These are phyloP conservation scores for Hevea brasiliensis DNA, from an alignment of 345 rosid species.

Conservation along the genomic window DNA sequence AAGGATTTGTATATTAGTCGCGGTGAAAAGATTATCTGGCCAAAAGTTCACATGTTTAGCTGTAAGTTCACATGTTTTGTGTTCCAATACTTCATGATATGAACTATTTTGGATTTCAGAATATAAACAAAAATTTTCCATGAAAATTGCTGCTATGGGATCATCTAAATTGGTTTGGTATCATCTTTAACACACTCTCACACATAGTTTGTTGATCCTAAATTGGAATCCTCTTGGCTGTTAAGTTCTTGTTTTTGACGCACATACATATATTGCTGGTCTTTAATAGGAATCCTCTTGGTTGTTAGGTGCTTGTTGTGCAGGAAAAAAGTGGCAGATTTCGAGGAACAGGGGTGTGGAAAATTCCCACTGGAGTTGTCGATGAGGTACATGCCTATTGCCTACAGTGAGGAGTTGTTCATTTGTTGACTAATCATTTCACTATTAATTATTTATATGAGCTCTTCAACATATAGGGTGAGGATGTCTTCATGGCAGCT, in stretches of 20 bases:
- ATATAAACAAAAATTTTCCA: neutral
- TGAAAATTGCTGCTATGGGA: neutral
- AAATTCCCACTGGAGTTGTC: slow-evolving; percentile 84
- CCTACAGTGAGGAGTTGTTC: slow-evolving; percentile 8
- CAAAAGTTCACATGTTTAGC: slow-evolving; percentile 5
- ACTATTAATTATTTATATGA: slow-evolving; percentile 7
- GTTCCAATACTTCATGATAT: neutral
- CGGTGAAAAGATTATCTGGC: no score
- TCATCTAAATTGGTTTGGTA: neutral
- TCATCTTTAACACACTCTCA: neutral
- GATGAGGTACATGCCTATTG: slow-evolving; percentile 54
- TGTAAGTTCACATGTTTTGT: slow-evolving; percentile 6
- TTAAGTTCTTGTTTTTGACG: neutral
- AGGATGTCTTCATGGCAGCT: slow-evolving; percentile 63
- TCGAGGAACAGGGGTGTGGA: slow-evolving; percentile 63
- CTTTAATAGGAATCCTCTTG: slow-evolving; percentile 19
- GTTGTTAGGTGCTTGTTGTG: slow-evolving; percentile 65
- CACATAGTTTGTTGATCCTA: neutral
- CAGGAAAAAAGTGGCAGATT: slow-evolving; percentile 70
- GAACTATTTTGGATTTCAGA: neutral
- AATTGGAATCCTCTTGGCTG: neutral
- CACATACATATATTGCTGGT: neutral
- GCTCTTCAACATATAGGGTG: slow-evolving; percentile 49
- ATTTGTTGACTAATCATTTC: neutral
- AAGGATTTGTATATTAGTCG: neutral